Evolutionary conservation across 768 basidiomycete species (phyloP), one percentile per base, ranked within the genome.

Genomic region (Paxillus involutus): DNA sequence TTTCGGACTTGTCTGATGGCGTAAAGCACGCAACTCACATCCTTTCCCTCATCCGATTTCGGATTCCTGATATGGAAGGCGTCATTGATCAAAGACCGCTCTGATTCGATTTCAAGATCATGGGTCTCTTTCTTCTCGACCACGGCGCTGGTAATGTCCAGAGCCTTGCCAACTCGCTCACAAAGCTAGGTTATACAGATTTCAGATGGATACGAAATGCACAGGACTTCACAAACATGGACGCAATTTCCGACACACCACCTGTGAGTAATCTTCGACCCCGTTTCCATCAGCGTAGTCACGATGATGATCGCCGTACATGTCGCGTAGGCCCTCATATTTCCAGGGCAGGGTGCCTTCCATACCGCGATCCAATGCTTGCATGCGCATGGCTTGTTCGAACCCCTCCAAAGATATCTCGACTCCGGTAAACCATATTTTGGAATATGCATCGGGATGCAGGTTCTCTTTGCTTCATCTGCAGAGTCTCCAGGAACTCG

Each of bases 361-460:
- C 86, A 88, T 47, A 86, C 88, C 17, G 96, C 96, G 11, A 86
- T 97, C 60, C 78, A 80, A 46, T 86, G 89, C 52, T 84, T 99
- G 47, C 72, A 75, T 14, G 70, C 79, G 16, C 85, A 84, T 56
- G 91, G 89, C 19, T 81, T 95, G 54, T 79, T 89, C 35, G 82
- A 89, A 58, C 94, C 92, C 24, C 78, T 99, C 52, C 81, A 80
- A 57, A 73, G 80, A 47, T 99, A 98, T 71, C 85, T 99, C 62
- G 72, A 73, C 14, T 91, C 91, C 11, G 96, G 97, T 24, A 83
- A 80, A 62, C 97, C 96, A 2, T 99, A 97, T 73, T 92, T 97
- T 72, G 93, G 93, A 37, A 98, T 99, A 76, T 99, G 97, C 75
- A 91, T 99, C 65, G 97, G 97, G 63, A 88, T 99, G 86, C 97